phyloP scores from a whole-genome alignment of 108 stramenopile genomes.

The Aureococcus anophagefferens region DNA sequence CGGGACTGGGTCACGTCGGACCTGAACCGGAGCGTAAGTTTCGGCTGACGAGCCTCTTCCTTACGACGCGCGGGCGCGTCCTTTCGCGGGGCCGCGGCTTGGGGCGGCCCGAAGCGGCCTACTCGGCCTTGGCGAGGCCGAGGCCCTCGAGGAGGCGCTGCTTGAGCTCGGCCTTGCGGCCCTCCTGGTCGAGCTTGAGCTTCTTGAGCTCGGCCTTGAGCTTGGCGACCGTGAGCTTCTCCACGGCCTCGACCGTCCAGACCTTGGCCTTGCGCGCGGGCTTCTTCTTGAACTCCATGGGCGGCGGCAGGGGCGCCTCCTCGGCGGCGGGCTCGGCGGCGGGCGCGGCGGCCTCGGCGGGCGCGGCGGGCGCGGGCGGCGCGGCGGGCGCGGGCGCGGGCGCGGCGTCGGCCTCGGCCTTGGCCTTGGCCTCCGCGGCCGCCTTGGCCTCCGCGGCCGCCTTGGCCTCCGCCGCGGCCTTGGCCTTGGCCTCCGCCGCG shows the following conservation, averaged over 20 bases:
- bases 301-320: not conserved
- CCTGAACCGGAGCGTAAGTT: too few species aligned
- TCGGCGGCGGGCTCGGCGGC: not conserved
- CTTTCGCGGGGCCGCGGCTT: too few species aligned
- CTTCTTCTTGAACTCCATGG: not conserved
- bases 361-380: too few species aligned
- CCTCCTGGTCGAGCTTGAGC: not conserved
- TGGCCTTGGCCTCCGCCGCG: too few species aligned
- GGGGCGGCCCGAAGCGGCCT: not conserved
- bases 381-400: too few species aligned
- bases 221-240: not conserved
- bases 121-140: not conserved
- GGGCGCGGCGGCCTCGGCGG: not conserved
- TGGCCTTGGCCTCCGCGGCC: too few species aligned
- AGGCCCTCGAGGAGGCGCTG: constrained; percentile 1
- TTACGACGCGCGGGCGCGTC: too few species aligned
- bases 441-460: too few species aligned
- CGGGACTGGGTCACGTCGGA: too few species aligned
- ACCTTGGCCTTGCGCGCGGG: not conserved
- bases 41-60: too few species aligned
- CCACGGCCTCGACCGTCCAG: not conserved
- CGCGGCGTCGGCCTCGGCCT: too few species aligned
- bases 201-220: not conserved
- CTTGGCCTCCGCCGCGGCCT: too few species aligned
- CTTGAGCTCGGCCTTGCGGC: constrained; percentile 7